Evolutionary conservation across 352 stramenopile species (phyloP).

Genomic region (Globisporangium cylindrosporum): DNA sequence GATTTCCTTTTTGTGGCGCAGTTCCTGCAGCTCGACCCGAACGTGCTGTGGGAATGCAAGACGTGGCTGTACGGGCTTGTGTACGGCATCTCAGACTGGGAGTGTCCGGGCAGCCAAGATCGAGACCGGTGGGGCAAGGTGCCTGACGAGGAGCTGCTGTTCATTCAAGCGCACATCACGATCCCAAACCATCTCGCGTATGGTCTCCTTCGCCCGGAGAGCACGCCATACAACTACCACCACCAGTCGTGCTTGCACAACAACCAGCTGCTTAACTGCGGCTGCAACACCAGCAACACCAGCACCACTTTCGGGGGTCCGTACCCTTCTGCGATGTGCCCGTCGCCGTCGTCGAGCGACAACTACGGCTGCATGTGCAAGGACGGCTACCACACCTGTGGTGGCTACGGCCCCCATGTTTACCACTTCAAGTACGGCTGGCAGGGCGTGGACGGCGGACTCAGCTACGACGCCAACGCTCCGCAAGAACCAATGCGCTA

Average conservation of each 20-base stretch:
- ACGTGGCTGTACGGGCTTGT: slow-evolving; percentile 67
- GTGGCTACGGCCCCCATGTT: slow-evolving; percentile 42
- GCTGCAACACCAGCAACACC: slow-evolving; percentile 18
- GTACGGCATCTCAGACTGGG: slow-evolving; percentile 50
- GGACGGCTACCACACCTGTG: slow-evolving; percentile 51
- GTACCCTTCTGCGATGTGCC: slow-evolving; percentile 38
- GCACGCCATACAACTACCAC: slow-evolving; percentile 42
- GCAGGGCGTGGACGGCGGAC: slow-evolving; percentile 51
- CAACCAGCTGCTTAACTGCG: slow-evolving; percentile 19
- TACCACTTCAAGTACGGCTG: slow-evolving; percentile 86
- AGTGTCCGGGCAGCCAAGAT: slow-evolving; percentile 40
- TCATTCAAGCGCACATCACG: slow-evolving; percentile 63
- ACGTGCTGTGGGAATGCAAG: slow-evolving; percentile 80
- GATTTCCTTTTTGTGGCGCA: slow-evolving; percentile 81
- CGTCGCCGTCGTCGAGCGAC: slow-evolving; percentile 61
- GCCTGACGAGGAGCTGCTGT: slow-evolving; percentile 64
- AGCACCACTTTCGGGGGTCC: slow-evolving; percentile 25
- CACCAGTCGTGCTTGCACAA: slow-evolving; percentile 24
- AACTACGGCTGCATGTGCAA: slow-evolving; percentile 67
- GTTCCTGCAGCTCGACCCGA: slow-evolving; percentile 75
- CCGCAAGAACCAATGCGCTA: slow-evolving; percentile 19
- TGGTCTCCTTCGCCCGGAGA: slow-evolving; percentile 49
- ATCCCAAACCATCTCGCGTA: slow-evolving; percentile 63
- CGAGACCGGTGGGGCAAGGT: slow-evolving; percentile 70
- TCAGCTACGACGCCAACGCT: slow-evolving; percentile 23